Evolutionary conservation across 768 basidiomycete species (phyloP), one percentile per base, ranked within the genome.

Genomic region (Pluteus cervinus): DNA sequence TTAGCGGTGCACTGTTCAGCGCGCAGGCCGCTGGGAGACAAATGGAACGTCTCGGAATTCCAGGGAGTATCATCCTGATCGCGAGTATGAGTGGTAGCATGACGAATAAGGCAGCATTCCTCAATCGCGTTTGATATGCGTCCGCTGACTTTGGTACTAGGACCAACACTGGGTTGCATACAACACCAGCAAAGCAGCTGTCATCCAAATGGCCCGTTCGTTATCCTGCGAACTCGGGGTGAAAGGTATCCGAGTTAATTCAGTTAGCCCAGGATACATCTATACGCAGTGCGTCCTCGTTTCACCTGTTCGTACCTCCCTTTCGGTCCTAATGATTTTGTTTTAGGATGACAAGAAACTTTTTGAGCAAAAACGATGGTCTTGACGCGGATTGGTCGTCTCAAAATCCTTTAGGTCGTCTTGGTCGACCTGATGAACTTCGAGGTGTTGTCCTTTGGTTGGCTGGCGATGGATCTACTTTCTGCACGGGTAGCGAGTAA

Each of bases 181-280:
- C 58, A 85, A 84, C 53, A 72, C 75, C 15, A 77, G 75, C 57
- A 87, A 86, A 60, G 67, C 79, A 1, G 85, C 79, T n/a, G 79
- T 87, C n/a, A 44, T 85, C 23, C 85, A 87, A 60, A 82, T 85
- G 79, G 74, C 65, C 3, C 76, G 85, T 24, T 81, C 78, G 46
- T 73, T 87, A 73, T 84, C 82, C 3, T 82, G 80, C 52, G 85
- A 87, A 49, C 69, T 86, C 2, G 83, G 81, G 3, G 58, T 57
- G n/a, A 63, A 76, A 47, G 57, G 63, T 3, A 86, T 87, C 33
- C 67, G 84, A 3, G 82, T 84, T 43, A 87, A 87, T 53, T 62
- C 73, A 3, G 61, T 87, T 40, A 82, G 79, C 35, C 84, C 83
- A 0, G 84, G 85, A 16, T 75, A 81, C 46, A 80, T 84, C 23